Base-by-base conservation (phyloP, 2,329 filamentous ascomycete genomes). In the Fragosphaeria purpurea region DNA sequence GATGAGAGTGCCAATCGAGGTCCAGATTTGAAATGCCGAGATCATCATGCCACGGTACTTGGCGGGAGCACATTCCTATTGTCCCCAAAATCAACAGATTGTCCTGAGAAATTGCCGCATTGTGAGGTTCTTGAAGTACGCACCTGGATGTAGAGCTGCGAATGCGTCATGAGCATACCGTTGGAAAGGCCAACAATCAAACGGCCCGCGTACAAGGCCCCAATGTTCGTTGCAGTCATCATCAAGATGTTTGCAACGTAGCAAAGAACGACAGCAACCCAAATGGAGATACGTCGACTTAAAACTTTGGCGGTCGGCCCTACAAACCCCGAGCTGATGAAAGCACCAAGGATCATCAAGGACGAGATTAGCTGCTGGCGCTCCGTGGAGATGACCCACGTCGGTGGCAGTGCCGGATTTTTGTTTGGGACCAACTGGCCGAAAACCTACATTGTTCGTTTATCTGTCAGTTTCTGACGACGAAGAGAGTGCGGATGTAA, bases 121-220 rank as follows among this genome's bases (percentile, higher is more conserved):
- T 22, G 22, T 22, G 22, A 22, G 22, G 22, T 22, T 22, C 22
- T 22, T 22, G 22, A 22, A 22, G 22, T 22, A 22, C 48, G 44
- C 46, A 54, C 59, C 57, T 66, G 64, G 49, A 66, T 62, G 53
- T 67, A 66, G 3, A 67, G 59, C 58, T 67, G 64, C n/a, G 64
- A 62, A 22, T 63, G 79, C 2, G 74, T 78, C 74, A 79, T 76
- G 59, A 78, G 73, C 57, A 77, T 71, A 4, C 76, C 76, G 57
- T 79, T 79, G 6, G 75, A 73, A 5, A 80, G 52, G 3, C 77
- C 77, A 50, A 79, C 75, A 12, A 80, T 59, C 6, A 80, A 62
- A 39, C 77, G 71, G 8, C 74, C 77, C 31, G 70, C 68, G 51
- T 81, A 80, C 5, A 81, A 69, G 1, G 70, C 74, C 12, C 67